Conservation (phyloP, 768 basidiomycete genomes). For the Serendipita sp. region DNA sequence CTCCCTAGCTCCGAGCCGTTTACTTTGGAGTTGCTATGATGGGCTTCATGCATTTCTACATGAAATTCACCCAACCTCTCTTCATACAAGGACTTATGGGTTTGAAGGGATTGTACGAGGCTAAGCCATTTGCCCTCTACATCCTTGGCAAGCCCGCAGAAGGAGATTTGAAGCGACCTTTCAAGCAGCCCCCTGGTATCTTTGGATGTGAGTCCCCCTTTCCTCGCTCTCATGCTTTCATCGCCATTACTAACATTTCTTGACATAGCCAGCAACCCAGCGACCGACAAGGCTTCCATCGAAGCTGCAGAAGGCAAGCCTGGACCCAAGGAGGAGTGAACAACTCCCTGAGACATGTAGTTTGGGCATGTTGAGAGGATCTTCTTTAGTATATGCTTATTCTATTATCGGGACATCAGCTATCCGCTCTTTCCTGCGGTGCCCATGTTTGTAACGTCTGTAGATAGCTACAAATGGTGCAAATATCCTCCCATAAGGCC, state of each 20-base stretch:
- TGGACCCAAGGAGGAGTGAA: slow-evolving; percentile 66
- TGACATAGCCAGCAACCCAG: slow-evolving; percentile 37
- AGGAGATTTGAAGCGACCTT: slow-evolving; percentile 81
- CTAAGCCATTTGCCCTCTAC: slow-evolving; percentile 71
- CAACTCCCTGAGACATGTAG: not conserved
- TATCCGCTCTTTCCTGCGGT: not conserved
- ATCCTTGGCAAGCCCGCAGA: slow-evolving; percentile 61
- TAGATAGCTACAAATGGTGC: too few species aligned
- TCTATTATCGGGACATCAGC: not conserved
- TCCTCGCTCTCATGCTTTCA: not conserved
- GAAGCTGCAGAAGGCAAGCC: slow-evolving; percentile 79
- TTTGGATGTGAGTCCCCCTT: slow-evolving; percentile 41
- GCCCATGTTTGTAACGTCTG: too few species aligned
- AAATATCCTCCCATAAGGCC: too few species aligned
- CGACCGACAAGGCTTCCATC: slow-evolving; percentile 74
- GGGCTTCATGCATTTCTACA: slow-evolving; percentile 82
- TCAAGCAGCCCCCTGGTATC: slow-evolving; percentile 54
- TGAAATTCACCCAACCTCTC: slow-evolving; percentile 91
- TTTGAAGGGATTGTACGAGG: slow-evolving; percentile 78
- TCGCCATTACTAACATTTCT: not conserved
- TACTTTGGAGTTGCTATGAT: slow-evolving; percentile 75
- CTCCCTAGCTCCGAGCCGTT: slow-evolving; percentile 39
- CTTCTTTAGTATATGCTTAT: too few species aligned
- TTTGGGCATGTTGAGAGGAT: not conserved
- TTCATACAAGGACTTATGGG: slow-evolving; percentile 94